A percentile compares a stretch with the other conserved stretches of the same genome.
Evolutionary conservation across 2,329 filamentous ascomycete species (phyloP).

Genomic region (Cordyceps militaris): DNA sequence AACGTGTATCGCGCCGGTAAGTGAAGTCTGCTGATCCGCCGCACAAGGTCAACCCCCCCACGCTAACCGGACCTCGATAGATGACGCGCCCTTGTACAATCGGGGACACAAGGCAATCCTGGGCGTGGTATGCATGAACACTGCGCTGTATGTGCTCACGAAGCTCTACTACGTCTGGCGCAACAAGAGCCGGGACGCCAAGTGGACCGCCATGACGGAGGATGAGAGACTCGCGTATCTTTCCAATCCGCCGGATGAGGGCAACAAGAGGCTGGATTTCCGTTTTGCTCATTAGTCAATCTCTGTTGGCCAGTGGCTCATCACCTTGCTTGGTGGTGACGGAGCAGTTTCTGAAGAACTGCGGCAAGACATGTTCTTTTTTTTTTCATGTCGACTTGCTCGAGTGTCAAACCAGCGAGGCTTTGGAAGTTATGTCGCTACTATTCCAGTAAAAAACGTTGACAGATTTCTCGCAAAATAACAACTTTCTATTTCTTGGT

Average conservation of each 20-base stretch:
- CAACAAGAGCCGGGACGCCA: conserved; percentile 37
- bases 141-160: conserved; percentile 39
- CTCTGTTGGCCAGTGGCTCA: too few relatives aligned
- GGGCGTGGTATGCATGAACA: conserved; percentile 39
- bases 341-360: too few relatives aligned
- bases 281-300: conserved; percentile 28
- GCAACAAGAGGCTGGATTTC: conserved; percentile 39
- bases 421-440: too few relatives aligned
- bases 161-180: conserved; percentile 46
- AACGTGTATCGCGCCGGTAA: conserved; percentile 21
- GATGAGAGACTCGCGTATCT: conserved; percentile 30
- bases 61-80: conserved; percentile 3
- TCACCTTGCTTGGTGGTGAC: too few relatives aligned
- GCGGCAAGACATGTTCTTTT: too few relatives aligned
- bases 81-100: conserved; percentile 25
- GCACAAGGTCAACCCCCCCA: neutral
- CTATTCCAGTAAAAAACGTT: too few relatives aligned
- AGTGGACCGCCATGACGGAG: conserved; percentile 41
- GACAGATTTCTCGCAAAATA: too few relatives aligned
- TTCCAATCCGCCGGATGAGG: conserved; percentile 33
- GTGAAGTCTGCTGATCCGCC: conserved; percentile 20
- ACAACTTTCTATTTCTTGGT: too few relatives aligned
- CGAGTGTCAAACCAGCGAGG: too few relatives aligned
- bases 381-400: too few relatives aligned
- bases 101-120: conserved; percentile 45